Evolutionary conservation across 2,329 filamentous ascomycete genomes (phyloP).

Genomic region (Clonostachys byssicola): DNA sequence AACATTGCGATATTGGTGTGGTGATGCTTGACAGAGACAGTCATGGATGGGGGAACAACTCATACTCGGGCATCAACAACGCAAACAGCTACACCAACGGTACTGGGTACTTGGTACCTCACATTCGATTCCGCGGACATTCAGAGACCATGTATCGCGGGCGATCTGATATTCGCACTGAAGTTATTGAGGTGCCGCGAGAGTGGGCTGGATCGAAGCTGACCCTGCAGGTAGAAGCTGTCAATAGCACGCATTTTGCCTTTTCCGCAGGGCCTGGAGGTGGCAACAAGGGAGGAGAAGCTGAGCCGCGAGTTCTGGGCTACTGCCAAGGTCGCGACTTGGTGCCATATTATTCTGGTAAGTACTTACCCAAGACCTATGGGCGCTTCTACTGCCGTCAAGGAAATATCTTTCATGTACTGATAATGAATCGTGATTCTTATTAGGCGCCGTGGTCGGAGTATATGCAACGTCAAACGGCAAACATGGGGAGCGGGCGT

Average conservation of each 20-base stretch:
- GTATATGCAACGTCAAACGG: constrained; percentile 50
- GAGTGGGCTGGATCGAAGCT: background rate
- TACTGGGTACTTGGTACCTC: constrained; percentile 17
- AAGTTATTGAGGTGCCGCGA: background rate
- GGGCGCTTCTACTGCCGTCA: background rate
- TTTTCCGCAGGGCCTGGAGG: constrained; percentile 12
- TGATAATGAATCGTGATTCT: background rate
- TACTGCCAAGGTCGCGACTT: constrained; percentile 30
- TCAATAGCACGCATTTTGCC: constrained; percentile 1
- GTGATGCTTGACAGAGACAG: constrained; percentile 18
- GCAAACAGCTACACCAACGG: background rate
- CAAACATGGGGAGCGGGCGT: constrained; percentile 26
- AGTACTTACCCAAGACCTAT: background rate
- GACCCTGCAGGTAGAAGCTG: background rate
- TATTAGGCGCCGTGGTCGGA: constrained; percentile 41
- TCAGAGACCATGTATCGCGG: constrained; percentile 12
- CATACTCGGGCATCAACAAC: no score
- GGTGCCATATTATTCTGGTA: constrained; percentile 16
- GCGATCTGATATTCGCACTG: background rate
- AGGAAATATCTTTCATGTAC: background rate
- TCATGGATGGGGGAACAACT: no score
- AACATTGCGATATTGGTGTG: constrained; percentile 44
- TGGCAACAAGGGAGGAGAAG: constrained; percentile 16
- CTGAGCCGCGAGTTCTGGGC: constrained; percentile 19
- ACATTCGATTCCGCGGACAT: constrained; percentile 40